Evolutionary conservation across 1,284 basidiomycete species (phyloP).

Genomic region (Pascua guehoae): DNA sequence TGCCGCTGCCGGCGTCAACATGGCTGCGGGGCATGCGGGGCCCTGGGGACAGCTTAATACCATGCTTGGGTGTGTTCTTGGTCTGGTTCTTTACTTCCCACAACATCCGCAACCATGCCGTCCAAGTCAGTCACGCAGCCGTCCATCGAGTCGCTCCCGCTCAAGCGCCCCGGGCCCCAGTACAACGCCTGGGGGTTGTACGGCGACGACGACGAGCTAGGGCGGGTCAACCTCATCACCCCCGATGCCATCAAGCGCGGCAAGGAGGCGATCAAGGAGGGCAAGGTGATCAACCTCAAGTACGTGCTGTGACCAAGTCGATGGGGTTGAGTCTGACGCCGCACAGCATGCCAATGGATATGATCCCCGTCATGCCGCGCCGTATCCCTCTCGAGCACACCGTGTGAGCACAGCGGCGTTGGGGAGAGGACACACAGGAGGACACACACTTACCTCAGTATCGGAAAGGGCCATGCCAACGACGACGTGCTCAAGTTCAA

Average conservation of each 20-base stretch:
- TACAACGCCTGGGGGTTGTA: constrained; percentile 38
- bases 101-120: too few relatives aligned
- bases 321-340: neutral
- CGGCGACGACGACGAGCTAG: constrained; percentile 31
- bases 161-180: constrained; percentile 25
- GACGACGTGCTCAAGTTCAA: constrained; percentile 46
- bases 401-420: too few relatives aligned
- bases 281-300: constrained; percentile 36
- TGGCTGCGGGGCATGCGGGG: too few relatives aligned
- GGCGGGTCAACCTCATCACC: constrained; percentile 35
- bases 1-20: too few relatives aligned
- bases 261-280: constrained; percentile 28
- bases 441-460: too few relatives aligned
- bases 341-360: constrained; percentile 6
- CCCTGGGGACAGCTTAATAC: too few relatives aligned
- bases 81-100: too few relatives aligned
- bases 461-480: constrained; percentile 15
- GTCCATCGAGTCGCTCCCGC: too few relatives aligned
- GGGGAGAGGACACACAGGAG: too few relatives aligned
- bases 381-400: too few relatives aligned
- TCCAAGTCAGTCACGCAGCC: too few relatives aligned
- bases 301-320: constrained; percentile 1
- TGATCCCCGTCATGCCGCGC: neutral
- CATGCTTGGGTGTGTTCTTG: too few relatives aligned
- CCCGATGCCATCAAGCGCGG: constrained; percentile 30